Evolutionary conservation across 441 rosid genomes (phyloP).

Genomic region (Euphorbia celastroides): DNA sequence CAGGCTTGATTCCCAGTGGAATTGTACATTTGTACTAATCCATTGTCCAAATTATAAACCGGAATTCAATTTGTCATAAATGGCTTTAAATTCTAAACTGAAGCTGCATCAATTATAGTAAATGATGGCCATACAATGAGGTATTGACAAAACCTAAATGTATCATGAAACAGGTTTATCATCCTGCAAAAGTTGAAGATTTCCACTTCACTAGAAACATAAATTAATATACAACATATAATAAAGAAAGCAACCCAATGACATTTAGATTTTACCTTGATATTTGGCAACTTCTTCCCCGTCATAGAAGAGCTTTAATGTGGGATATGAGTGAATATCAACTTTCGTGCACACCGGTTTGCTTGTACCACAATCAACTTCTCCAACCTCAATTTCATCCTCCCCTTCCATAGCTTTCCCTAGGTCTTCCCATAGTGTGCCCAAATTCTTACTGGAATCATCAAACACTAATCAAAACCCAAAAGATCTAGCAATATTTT

Average conservation of each 20-base stretch:
- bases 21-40: neutral
- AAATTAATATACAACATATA: neutral
- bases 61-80: neutral
- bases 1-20: neutral
- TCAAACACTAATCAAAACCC: conserved; percentile 8
- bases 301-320: conserved; percentile 82
- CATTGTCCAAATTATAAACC: neutral
- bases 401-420: conserved; percentile 89
- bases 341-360: conserved; percentile 80
- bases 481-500: neutral
- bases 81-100: neutral
- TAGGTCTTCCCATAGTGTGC: conserved; percentile 84
- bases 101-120: neutral
- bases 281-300: conserved; percentile 90
- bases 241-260: neutral
- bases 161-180: neutral
- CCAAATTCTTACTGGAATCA: conserved; percentile 73
- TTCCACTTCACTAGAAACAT: neutral
- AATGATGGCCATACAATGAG: neutral
- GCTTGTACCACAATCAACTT: conserved; percentile 77
- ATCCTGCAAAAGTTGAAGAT: neutral
- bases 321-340: conserved; percentile 91
- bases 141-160: neutral
- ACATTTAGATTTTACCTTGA: conserved; percentile 50
- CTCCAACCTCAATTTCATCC: conserved; percentile 92